Base-by-base conservation (phyloP, 2,329 filamentous ascomycete genomes). In the Didymella sp. region DNA sequence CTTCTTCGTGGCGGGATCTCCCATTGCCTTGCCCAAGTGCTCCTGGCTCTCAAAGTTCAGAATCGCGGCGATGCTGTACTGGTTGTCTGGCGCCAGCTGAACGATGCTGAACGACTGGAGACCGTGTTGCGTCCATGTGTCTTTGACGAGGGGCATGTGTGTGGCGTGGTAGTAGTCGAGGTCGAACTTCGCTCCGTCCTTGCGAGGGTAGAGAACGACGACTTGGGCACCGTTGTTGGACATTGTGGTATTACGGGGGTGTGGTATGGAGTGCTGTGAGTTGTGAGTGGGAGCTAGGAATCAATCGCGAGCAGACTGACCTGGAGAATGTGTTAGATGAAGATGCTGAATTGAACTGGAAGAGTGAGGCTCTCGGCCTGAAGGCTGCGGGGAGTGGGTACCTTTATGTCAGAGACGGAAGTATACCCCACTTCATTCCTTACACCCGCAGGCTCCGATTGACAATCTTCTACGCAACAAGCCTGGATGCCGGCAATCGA, bases 101-200 rank as follows among this genome's bases (percentile, higher is more conserved):
- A 57, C 57, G 7, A 74, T 61, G 12, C 37, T 56, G 55, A 59
- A 73, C 3, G 55, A 59, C 40, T 69, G 73, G 4, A 83, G 68
- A 37, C 81, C 81, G 46, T 71, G 62, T 1, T 66, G 56, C 0
- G 51, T 59, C 80, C 80, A 83, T 24, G 63, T 58, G 44, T 76
- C 70, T 25, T 67, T 57, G 15, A 78, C 78, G 2, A 83, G 68
- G 1, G 78, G 75, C 77, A 84, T 80, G 73, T 84, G 81, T 19
- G 60, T 76, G 3, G 64, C 51, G 33, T 82, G 64, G 66, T 82
- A 84, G 76, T 83, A 84, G 30, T 80, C 73, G 61, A 81, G 70
- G 71, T 84, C 70, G 73, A 83, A 84, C 11, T 61, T 77, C n/a
- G 65, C 55, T 58, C 70, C 72, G 33, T 69, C 64, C n/a, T 71